Percentiles rank a stretch among this genome's conserved stretches.
Evolutionary conservation across 768 basidiomycete genomes (phyloP).

Genomic region (Kwoniella sp.): DNA sequence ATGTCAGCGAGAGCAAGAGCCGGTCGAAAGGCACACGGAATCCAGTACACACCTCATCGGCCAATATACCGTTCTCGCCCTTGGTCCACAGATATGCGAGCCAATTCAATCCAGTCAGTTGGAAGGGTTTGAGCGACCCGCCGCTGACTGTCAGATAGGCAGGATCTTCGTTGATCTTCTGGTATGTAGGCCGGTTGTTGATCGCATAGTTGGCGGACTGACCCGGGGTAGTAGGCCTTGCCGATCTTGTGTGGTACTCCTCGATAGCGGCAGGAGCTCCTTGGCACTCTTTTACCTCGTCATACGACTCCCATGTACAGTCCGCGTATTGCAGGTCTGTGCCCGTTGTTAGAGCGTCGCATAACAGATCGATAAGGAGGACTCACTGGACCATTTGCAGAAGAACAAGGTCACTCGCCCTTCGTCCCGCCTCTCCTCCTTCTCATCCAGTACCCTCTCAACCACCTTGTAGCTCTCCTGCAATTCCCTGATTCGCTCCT

Average conservation of each 20-base stretch:
- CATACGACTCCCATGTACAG: constrained; percentile 82
- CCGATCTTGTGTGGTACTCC: constrained; percentile 70
- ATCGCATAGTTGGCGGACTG: constrained; percentile 69
- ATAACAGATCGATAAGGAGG: not conserved
- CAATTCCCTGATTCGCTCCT: constrained; percentile 85
- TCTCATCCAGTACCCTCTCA: constrained; percentile 68
- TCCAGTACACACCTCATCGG: constrained; percentile 64
- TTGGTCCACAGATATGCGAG: constrained; percentile 93
- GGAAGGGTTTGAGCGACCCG: constrained; percentile 91
- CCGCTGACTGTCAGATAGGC: constrained; percentile 80
- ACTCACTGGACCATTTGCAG: constrained; percentile 82
- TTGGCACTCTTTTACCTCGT: constrained; percentile 62
- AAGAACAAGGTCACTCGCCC: constrained; percentile 66
- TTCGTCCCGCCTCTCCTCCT: constrained; percentile 52
- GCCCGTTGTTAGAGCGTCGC: no score
- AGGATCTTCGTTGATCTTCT: constrained; percentile 81
- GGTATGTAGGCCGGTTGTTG: constrained; percentile 68
- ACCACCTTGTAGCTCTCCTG: constrained; percentile 85
- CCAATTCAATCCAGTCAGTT: constrained; percentile 97
- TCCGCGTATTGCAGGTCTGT: constrained; percentile 78
- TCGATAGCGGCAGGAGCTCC: constrained; percentile 75
- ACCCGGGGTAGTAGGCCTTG: constrained; percentile 75
- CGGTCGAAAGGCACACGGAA: not conserved
- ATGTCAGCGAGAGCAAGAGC: not conserved
- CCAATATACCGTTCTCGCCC: constrained; percentile 92